Evolutionary conservation across 345 rosid genomes (phyloP).

Genomic region (Melaleuca quinquenervia): DNA sequence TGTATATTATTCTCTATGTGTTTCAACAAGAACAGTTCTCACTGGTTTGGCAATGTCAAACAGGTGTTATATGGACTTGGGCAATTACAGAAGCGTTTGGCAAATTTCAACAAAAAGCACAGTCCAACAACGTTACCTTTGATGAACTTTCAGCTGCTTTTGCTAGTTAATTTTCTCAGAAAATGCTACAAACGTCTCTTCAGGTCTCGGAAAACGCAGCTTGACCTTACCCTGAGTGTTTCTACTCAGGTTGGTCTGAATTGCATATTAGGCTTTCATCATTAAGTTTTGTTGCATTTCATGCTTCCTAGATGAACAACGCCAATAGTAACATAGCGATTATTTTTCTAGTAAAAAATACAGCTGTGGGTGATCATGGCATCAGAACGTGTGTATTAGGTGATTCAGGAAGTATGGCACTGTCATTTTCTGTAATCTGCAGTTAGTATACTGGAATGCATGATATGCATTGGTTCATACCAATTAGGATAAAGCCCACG

Average conservation of each 20-base stretch:
- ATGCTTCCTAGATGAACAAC: background rate
- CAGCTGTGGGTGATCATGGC: background rate
- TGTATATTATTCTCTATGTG: too few relatives aligned
- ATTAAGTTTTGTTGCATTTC: background rate
- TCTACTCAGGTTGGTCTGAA: constrained; percentile 56
- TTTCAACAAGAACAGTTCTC: too few relatives aligned
- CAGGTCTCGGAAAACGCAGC: constrained; percentile 92
- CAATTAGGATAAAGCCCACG: too few relatives aligned
- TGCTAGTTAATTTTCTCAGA: background rate
- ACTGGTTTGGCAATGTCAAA: too few relatives aligned
- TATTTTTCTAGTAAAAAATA: background rate
- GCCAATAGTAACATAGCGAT: background rate
- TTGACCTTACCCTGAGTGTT: constrained; percentile 82
- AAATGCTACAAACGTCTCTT: background rate
- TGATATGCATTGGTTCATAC: too few relatives aligned
- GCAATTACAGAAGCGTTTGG: too few relatives aligned
- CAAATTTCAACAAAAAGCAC: too few relatives aligned
- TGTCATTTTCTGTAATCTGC: too few relatives aligned
- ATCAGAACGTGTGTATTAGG: background rate
- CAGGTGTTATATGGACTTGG: too few relatives aligned
- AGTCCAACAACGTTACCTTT: too few relatives aligned
- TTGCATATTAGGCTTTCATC: background rate
- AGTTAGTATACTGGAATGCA: too few relatives aligned
- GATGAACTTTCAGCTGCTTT: too few relatives aligned
- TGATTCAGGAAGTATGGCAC: background rate